Conservation (phyloP, 345 rosid genomes). For the Raphanus raphanistrum region DNA sequence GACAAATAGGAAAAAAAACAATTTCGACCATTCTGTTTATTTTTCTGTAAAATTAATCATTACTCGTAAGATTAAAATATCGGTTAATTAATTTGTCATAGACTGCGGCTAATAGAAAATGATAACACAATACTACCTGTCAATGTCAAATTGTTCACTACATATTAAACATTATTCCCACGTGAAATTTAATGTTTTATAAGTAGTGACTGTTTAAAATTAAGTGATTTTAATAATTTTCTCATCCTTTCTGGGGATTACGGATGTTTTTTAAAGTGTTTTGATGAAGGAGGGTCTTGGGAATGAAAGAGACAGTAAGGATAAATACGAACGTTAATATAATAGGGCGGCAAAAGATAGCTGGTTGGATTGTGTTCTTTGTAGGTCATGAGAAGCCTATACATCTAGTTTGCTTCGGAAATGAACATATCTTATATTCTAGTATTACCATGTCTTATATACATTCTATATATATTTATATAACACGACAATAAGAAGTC, state of each 20-base stretch:
- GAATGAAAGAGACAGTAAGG: conserved; percentile 41
- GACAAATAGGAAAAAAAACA: not conserved
- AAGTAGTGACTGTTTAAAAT: not conserved
- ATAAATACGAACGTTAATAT: conserved; percentile 38
- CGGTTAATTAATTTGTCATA: not conserved
- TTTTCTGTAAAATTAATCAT: not conserved
- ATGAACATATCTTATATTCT: conserved; percentile 26
- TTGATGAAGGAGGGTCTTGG: conserved; percentile 34
- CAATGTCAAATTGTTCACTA: not conserved
- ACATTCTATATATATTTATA: not conserved
- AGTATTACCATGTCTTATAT: conserved; percentile 3
- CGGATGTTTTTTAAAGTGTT: conserved; percentile 22
- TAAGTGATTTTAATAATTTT: not conserved
- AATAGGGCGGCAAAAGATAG: conserved; percentile 43
- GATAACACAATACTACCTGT: not conserved
- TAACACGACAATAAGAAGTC: conserved; percentile 33
- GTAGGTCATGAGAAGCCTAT: conserved; percentile 40
- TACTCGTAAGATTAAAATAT: not conserved
- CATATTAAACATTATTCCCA: not conserved
- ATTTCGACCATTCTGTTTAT: conserved; percentile 14
- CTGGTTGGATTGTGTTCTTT: conserved; percentile 43
- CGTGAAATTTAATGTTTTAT: not conserved
- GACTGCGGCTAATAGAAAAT: not conserved
- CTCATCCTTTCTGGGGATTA: conserved; percentile 17
- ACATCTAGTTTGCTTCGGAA: conserved; percentile 39